phyloP scores from a whole-genome alignment of 2,329 filamentous ascomycete genomes.

The Colletotrichum tanaceti region DNA sequence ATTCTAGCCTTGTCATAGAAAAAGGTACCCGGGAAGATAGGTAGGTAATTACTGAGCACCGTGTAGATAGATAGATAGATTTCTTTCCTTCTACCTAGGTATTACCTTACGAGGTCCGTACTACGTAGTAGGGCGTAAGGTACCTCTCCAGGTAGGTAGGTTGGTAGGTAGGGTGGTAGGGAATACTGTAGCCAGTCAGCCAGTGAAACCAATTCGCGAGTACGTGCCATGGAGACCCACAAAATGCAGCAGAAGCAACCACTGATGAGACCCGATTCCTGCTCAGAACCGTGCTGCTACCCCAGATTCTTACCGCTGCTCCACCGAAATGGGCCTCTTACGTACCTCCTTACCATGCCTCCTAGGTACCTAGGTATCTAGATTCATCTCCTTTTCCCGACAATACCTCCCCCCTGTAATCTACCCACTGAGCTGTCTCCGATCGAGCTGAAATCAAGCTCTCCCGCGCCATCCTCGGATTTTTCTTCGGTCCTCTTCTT shows the following conservation, averaged over 20 bases:
- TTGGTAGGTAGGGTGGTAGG: too few species aligned
- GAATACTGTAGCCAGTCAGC: too few species aligned
- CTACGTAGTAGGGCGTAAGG: too few species aligned
- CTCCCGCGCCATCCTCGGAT: conserved; percentile 13
- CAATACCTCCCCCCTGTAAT: conserved; percentile 18
- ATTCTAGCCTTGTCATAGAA: conserved; percentile 1
- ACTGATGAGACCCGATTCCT: conserved; percentile 1
- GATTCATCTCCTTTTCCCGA: conserved; percentile 27
- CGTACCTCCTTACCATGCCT: neutral
- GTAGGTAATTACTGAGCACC: too few species aligned
- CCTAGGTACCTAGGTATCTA: too few species aligned
- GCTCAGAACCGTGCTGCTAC: conserved; percentile 23
- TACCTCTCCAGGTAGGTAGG: neutral
- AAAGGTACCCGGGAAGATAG: neutral
- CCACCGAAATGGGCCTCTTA: conserved; percentile 28
- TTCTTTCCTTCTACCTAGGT: too few species aligned
- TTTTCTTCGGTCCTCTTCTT: neutral
- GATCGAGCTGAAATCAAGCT: conserved; percentile 31
- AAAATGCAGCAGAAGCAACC: conserved; percentile 1
- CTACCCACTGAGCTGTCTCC: conserved; percentile 19
- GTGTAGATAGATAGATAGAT: too few species aligned
- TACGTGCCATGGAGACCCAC: conserved; percentile 1
- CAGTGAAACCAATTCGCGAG: conserved; percentile 29
- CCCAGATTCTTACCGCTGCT: conserved; percentile 31
- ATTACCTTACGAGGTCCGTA: too few species aligned